Base-by-base conservation (phyloP, 257 asterid species). In the Galeopsis tetrahit region DNA sequence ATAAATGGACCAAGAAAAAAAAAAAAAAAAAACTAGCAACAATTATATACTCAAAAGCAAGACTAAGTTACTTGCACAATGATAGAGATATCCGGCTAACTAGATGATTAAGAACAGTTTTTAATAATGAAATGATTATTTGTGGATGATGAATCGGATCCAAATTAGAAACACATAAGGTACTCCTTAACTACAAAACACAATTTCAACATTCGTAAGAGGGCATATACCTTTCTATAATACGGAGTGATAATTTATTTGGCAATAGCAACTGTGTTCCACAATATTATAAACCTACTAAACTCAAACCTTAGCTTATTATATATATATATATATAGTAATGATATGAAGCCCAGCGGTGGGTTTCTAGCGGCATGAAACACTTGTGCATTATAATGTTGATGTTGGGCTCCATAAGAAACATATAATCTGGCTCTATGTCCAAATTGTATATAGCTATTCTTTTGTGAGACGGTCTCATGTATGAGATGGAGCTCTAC, bases 1-100 rank as follows among this genome's bases (percentile, higher is more conserved):
- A 51, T 72, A 32, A 28, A 51, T 40, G 70, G 17, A 58, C 62
- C 42, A 63, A 76, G 69, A 48, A 38, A 48, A 3, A 10, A 71
- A 59, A 49, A 48, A 3, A 10, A 71, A 59, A 49, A 51, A 58
- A n/a, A 28, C 44, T 10, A 35, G 17, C 61, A 71, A 59, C 3
- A 71, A 14, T 59, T 52, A 51, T 17, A 51, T 13, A 35, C 72
- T 17, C 51, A 53, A 68, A 17, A 51, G 36, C 15, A 7, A 43
- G 38, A 35, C 9, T 53, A 56, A 42, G 39, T 55, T 55, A 59
- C 78, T 15, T 21, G 55, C 63, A 40, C 35, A 31, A n/a, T 4
- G 42, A 21, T 39, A 31, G 38, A n/a, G 46, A 17, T 32, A 34
- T 36, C 44, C 13, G 59, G 44, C 44, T 31, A 14, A 57, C 55